Evolutionary conservation across 176 grass and related monocot genomes (phyloP).

Genomic region (Panicum miliaceum): DNA sequence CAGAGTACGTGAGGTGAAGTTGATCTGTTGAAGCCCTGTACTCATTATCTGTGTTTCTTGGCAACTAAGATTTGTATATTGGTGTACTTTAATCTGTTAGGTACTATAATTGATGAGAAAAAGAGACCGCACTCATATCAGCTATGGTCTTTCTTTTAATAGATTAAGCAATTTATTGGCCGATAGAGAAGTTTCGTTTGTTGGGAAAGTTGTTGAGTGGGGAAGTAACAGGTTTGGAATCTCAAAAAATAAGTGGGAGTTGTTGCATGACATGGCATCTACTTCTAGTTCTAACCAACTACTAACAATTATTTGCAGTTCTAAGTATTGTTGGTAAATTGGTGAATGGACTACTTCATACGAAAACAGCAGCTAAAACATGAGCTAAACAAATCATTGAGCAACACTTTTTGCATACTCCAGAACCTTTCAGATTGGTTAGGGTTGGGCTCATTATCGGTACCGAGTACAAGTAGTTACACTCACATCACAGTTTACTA

Average conservation of each 20-base stretch:
- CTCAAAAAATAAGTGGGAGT: conserved; percentile 36
- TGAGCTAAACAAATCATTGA: conserved; percentile 1
- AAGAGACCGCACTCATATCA: conserved; percentile 33
- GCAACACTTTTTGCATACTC: neutral
- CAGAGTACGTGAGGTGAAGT: conserved; percentile 40
- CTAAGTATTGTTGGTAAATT: neutral
- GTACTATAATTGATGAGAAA: conserved; percentile 37
- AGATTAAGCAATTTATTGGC: conserved; percentile 38
- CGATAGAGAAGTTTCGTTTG: conserved; percentile 31
- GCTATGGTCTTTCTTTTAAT: conserved; percentile 39
- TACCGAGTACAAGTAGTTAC: neutral
- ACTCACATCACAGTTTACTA: neutral
- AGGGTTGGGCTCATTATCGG: neutral
- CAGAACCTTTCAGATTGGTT: neutral
- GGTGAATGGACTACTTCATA: neutral
- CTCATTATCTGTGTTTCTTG: conserved; percentile 53
- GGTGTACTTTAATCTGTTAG: conserved; percentile 49
- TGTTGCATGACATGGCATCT: conserved; percentile 23
- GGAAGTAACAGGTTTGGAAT: conserved; percentile 23
- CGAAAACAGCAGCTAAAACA: neutral
- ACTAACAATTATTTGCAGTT: neutral
- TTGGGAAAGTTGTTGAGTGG: conserved; percentile 49
- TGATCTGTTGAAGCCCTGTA: conserved; percentile 35
- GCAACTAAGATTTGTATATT: conserved; percentile 46
- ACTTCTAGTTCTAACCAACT: conserved; percentile 21